phyloP scores from a whole-genome alignment of 352 stramenopile genomes.

The Peronosclerospora sorghi region DNA sequence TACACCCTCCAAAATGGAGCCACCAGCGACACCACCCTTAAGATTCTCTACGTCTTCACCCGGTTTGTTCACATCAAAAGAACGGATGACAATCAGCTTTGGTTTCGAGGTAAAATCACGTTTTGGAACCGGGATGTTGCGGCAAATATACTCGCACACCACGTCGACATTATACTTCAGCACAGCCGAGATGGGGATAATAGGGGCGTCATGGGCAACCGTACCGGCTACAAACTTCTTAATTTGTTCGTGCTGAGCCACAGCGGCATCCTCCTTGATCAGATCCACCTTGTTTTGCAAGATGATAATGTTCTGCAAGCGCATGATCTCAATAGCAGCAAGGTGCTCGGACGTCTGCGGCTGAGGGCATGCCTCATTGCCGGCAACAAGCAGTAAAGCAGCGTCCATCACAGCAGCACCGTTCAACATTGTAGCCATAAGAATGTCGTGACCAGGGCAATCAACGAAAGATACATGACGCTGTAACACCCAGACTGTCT shows the following conservation, averaged over 20 bases:
- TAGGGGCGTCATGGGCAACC: slow-evolving; percentile 93
- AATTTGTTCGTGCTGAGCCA: slow-evolving; percentile 96
- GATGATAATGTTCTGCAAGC: slow-evolving; percentile 99
- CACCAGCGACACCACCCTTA: slow-evolving; percentile 87
- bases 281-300: slow-evolving; percentile 99
- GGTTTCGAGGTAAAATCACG: slow-evolving; percentile 97
- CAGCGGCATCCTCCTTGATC: slow-evolving; percentile 97
- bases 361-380: slow-evolving; percentile 98
- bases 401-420: slow-evolving; percentile 99
- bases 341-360: slow-evolving; percentile 99
- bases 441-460: slow-evolving; percentile 99
- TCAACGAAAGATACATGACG: slow-evolving; percentile 99
- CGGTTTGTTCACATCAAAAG: slow-evolving; percentile 99
- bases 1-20: slow-evolving; percentile 94
- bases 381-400: slow-evolving; percentile 95
- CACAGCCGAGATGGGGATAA: slow-evolving; percentile 99
- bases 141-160: slow-evolving; percentile 99
- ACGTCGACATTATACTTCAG: slow-evolving; percentile 99
- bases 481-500: slow-evolving; percentile 86
- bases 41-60: slow-evolving; percentile 97
- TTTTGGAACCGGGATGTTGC: slow-evolving; percentile 97
- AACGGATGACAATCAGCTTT: slow-evolving; percentile 99
- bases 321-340: slow-evolving; percentile 99
- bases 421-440: slow-evolving; percentile 99
- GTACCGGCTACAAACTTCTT: slow-evolving; percentile 86